phyloP scores from a whole-genome alignment of 495 filamentous ascomycete genomes.

The Penicillium macrosclerotiorum region DNA sequence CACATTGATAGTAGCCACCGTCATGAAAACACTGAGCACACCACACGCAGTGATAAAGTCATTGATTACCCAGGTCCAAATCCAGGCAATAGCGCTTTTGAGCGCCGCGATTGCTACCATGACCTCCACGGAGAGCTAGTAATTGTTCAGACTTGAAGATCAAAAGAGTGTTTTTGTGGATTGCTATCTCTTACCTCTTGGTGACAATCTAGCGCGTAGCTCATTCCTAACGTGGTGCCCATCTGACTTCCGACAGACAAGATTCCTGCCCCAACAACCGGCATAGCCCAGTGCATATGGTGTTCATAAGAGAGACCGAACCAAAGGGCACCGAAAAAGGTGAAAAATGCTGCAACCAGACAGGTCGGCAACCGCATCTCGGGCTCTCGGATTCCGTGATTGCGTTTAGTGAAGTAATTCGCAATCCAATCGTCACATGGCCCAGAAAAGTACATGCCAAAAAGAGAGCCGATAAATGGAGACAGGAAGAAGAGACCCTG shows the following conservation, averaged over 20 bases:
- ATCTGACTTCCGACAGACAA: slow-evolving; percentile 24
- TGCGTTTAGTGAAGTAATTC: too few species aligned
- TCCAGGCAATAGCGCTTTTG: slow-evolving; percentile 21
- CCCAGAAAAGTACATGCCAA: too few species aligned
- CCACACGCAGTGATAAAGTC: slow-evolving; percentile 18
- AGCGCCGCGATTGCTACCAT: slow-evolving; percentile 22
- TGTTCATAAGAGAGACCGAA: too few species aligned
- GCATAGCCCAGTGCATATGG: slow-evolving; percentile 22
- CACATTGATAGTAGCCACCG: slow-evolving; percentile 20
- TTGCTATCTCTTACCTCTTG: slow-evolving; percentile 21
- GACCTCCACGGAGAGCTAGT: slow-evolving; percentile 19
- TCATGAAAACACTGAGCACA: slow-evolving; percentile 18
- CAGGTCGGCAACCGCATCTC: too few species aligned
- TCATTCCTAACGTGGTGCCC: slow-evolving; percentile 24
- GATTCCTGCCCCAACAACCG: slow-evolving; percentile 19
- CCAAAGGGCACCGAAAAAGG: too few species aligned
- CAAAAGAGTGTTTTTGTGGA: too few species aligned
- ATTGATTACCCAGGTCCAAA: slow-evolving; percentile 26
- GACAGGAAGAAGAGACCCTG: too few species aligned
- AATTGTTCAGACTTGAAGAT: too few species aligned
- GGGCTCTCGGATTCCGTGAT: too few species aligned
- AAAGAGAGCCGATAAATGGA: too few species aligned
- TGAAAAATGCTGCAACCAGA: too few species aligned
- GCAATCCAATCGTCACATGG: too few species aligned
- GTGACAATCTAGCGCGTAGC: slow-evolving; percentile 22